A percentile compares a stretch with the other conserved stretches of the same genome.
These are phyloP conservation scores for Aspergillus tanneri DNA, from an alignment of 2,329 filamentous ascomycete genomes.

Conservation along the genomic window DNA sequence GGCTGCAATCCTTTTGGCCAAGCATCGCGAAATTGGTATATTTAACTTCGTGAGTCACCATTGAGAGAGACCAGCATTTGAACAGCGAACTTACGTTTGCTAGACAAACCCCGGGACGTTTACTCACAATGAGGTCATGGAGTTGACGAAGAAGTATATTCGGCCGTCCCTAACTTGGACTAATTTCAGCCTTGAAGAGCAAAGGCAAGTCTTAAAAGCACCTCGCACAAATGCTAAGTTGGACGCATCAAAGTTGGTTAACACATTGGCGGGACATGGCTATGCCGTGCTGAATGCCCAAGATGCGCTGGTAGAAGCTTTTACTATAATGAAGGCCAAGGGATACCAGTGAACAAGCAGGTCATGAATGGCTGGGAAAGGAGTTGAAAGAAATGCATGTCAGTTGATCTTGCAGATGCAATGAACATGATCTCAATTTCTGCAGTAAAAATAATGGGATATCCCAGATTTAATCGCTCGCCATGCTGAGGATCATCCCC, in stretches of 20 bases:
- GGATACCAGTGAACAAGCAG: too few relatives aligned
- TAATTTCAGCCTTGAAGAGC: not conserved
- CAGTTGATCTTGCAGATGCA: too few relatives aligned
- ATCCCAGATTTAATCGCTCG: too few relatives aligned
- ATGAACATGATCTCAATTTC: too few relatives aligned
- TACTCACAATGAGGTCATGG: conserved; percentile 5
- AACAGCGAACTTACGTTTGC: not conserved
- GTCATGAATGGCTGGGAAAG: too few relatives aligned
- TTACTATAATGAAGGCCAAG: too few relatives aligned
- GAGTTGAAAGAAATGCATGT: too few relatives aligned
- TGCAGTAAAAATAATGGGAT: too few relatives aligned
- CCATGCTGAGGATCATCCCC: too few relatives aligned
- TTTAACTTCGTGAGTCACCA: not conserved
- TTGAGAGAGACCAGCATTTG: not conserved
- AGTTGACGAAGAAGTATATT: not conserved
- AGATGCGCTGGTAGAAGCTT: not conserved
- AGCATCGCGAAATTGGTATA: not conserved
- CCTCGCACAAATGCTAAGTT: not conserved
- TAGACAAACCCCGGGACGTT: conserved; percentile 1
- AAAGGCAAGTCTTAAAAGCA: not conserved
- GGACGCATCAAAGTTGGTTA: not conserved
- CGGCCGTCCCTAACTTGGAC: not conserved
- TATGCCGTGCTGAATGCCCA: not conserved
- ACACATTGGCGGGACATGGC: not conserved
- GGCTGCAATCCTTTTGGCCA: not conserved